These are phyloP conservation scores for Xylaria cubensis DNA, from an alignment of 495 filamentous ascomycete species.

Conservation along the genomic window DNA sequence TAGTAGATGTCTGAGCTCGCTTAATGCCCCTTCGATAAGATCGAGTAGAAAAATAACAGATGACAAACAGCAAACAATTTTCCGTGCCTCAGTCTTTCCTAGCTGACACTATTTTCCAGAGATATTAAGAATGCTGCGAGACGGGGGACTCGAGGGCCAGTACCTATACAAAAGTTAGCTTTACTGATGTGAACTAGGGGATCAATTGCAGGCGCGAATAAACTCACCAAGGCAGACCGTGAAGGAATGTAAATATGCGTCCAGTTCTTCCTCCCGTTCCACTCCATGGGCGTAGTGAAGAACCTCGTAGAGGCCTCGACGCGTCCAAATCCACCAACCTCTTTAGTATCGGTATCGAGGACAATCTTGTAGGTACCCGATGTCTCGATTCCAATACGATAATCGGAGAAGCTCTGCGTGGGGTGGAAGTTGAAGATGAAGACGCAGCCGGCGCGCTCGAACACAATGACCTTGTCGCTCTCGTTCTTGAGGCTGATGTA, in stretches of 20 bases:
- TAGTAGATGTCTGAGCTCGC: background rate
- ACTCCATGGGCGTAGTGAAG: constrained; percentile 86
- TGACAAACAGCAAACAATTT: background rate
- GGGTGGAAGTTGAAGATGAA: constrained; percentile 98
- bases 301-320: constrained; percentile 80
- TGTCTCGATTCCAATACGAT: constrained; percentile 84
- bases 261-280: constrained; percentile 90
- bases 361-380: constrained; percentile 88
- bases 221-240: constrained; percentile 82
- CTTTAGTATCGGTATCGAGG: constrained; percentile 78
- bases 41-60: background rate
- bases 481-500: constrained; percentile 96
- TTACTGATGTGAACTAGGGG: background rate
- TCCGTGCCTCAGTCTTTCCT: background rate
- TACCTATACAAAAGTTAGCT: constrained; percentile 33
- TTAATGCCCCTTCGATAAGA: background rate
- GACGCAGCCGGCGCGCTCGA: constrained; percentile 87
- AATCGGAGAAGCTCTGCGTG: constrained; percentile 86
- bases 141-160: constrained; percentile 34
- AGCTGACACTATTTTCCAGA: background rate
- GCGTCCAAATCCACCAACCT: constrained; percentile 79
- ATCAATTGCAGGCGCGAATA: background rate
- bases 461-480: constrained; percentile 91
- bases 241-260: constrained; percentile 90
- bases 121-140: constrained; percentile 14